Base-by-base conservation (phyloP, 371 early-diverging fungal genomes). In the Nosema muscidifuracis region DNA sequence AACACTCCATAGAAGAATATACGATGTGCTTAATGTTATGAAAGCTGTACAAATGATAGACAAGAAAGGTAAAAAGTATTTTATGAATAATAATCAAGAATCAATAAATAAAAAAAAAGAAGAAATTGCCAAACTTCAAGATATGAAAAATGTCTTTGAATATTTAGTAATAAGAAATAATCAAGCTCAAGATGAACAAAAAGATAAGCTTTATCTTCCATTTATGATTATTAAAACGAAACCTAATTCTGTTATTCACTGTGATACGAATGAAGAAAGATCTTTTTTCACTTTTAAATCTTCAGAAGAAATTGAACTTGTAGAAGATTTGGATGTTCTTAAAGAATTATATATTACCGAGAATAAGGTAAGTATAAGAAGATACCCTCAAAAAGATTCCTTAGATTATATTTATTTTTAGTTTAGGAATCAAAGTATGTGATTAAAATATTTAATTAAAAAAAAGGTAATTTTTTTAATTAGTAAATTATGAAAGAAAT, bases 21-120 rank as follows among this genome's bases (percentile, higher is more conserved):
- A 80, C 44, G 80, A 80, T 36, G 77, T 80, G 18, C 31, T 80
- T 26, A 80, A 73, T 62, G 77, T 80, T 0, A 77, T 80, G 77
- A 53, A 76, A 36, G 74, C 80, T n/a, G 66, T 80, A 24, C 70
- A 77, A 42, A 33, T 80, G 4, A 50, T 80, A 15, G 66, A 33
- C 7, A 79, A 77, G 44, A 62, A 60, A 26, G 50, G 58, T 4
- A 73, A 72, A 43, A 56, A 60, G 18, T 80, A 77, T 50, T 73
- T 43, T 34, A 24, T 80, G 20, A 55, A 65, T 10, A 44, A 62
- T 2, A 60, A 44, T 28, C 22, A 33, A 30, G 68, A 74, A 9
- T 43, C 64, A n/a, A 64, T 71, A n/a, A 56, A 42, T 31, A 63
- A 43, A 18, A 73, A 77, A 53, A 66, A 12, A 40, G 62, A 74